Base-by-base conservation (phyloP, 2,329 filamentous ascomycete species). In the Neonectria coccinea region DNA sequence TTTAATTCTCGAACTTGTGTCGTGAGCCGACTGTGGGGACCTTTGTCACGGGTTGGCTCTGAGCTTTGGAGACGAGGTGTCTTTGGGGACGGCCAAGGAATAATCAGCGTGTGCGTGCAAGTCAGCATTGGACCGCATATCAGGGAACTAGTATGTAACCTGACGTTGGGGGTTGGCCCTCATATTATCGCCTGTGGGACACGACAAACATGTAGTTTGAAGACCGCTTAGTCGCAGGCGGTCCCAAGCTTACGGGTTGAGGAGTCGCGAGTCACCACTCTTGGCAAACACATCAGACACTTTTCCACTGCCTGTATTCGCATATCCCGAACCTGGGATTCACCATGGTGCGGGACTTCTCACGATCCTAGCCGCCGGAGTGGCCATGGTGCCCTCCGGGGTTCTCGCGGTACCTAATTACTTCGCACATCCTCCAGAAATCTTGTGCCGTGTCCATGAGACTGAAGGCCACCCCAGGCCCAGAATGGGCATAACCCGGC, bases 231-330 rank as follows among this genome's bases (percentile, higher is more conserved):
- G 31, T 33, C n/a, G 6, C 36, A 39, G 14, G 9, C 47, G 4
- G 50, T 41, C 52, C 53, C 56, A 61, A 33, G 50, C 54, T 61
- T 48, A 58, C 56, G 48, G 48, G 18, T 61, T 45, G 36, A 45
- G 39, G 48, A 50, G 5, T 25, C 5, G n/a, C 11, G 22, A 20
- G 53, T 27, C 25, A 50, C 47, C 31, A 33, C 9, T 18, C 16
- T 65, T 62, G 59, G 62, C 20, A 50, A 41, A 56, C 9, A 25
- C 9, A 2, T 12, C 29, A 16, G 14, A 31, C 25, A 27, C 4
- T 10, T 9, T 51, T 31, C 27, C 18, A 48, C 42, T 41, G 50
- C 57, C 29, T 47, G 29, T 22, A 2, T 29, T 29, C 25, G 29
- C 9, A 39, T 42, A 42, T 45, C 50, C 50, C 22, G 16, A 27